A percentile compares a stretch with the other conserved stretches of the same genome.
These are phyloP conservation scores for Hyphopichia fennica DNA, from an alignment of 1,139 yeast species.

Conservation along the genomic window DNA sequence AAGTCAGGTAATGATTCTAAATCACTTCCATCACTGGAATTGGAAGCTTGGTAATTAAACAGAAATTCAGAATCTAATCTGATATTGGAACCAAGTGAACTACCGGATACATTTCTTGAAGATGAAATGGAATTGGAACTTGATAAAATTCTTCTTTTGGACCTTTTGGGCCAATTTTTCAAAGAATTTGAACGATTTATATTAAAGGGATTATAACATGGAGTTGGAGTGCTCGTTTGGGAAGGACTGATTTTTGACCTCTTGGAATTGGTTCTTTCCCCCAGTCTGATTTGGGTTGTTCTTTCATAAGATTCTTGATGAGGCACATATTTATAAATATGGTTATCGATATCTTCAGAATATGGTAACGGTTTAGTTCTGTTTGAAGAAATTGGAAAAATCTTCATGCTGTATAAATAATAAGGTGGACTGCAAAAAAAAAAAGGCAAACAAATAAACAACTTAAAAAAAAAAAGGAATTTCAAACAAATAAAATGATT, in stretches of 20 bases:
- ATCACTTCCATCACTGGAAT: conserved; percentile 21
- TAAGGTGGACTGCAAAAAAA: background rate
- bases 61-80: conserved; percentile 13
- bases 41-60: conserved; percentile 11
- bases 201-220: conserved; percentile 5
- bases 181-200: conserved; percentile 8
- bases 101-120: background rate
- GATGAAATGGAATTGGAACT: conserved; percentile 1
- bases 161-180: conserved; percentile 11
- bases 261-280: background rate
- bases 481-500: no score
- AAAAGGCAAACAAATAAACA: background rate
- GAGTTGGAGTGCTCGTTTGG: conserved; percentile 1
- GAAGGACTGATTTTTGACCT: background rate
- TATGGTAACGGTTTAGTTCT: conserved; percentile 14
- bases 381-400: background rate
- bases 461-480: no score
- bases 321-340: conserved; percentile 24
- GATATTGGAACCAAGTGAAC: background rate
- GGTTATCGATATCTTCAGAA: conserved; percentile 18
- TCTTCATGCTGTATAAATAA: conserved; percentile 1
- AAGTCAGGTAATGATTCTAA: conserved; percentile 40
- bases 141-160: conserved; percentile 6
- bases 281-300: background rate
- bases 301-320: conserved; percentile 1